Evolutionary conservation across 2,329 filamentous ascomycete genomes (phyloP).

Genomic region (Xylariales sp.): DNA sequence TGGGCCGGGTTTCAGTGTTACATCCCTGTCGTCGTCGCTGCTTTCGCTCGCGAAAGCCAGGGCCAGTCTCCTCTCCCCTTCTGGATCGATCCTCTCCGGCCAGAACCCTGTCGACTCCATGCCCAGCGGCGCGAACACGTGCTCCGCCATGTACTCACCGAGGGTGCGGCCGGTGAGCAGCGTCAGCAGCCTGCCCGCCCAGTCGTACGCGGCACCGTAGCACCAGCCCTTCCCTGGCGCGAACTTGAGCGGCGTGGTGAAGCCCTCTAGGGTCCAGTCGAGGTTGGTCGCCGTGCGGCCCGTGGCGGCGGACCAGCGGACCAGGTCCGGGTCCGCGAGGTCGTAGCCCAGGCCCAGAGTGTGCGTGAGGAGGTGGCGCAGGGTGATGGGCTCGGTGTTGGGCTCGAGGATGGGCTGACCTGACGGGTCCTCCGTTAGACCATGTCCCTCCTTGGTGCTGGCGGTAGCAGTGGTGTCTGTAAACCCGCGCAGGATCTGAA

Average conservation of each 20-base stretch:
- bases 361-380: conserved; percentile 44
- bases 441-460: too few relatives aligned
- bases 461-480: too few relatives aligned
- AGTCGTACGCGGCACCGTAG: conserved; percentile 44
- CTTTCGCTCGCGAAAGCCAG: neutral
- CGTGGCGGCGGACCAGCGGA: conserved; percentile 31
- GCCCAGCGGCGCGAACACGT: conserved; percentile 31
- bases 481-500: conserved; percentile 33
- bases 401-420: conserved; percentile 31
- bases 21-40: neutral
- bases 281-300: conserved; percentile 27
- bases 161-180: conserved; percentile 30
- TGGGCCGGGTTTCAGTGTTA: conserved; percentile 13
- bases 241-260: conserved; percentile 37
- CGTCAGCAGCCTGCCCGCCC: conserved; percentile 41
- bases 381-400: conserved; percentile 31
- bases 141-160: conserved; percentile 29
- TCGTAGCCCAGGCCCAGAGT: conserved; percentile 43
- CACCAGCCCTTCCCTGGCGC: conserved; percentile 42
- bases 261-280: conserved; percentile 30
- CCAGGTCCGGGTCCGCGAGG: conserved; percentile 30
- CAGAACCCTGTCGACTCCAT: conserved; percentile 33
- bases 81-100: conserved; percentile 16
- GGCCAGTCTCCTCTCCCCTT: neutral
- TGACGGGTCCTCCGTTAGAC: too few relatives aligned